phyloP scores from a whole-genome alignment of 768 basidiomycete species.

The Mrakia blollopis region DNA sequence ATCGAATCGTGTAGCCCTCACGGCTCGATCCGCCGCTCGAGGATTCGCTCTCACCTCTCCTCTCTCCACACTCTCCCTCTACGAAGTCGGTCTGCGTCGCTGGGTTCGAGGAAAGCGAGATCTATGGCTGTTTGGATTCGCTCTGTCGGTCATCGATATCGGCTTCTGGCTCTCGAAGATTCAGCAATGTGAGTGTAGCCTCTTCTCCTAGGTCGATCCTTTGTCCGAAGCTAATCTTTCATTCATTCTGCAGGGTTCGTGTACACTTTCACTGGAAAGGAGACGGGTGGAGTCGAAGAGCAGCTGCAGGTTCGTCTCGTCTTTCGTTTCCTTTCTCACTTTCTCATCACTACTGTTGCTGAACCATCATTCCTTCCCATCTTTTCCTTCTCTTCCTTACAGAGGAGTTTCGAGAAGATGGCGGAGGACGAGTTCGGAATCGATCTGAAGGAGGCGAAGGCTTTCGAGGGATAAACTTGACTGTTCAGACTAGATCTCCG shows the following conservation, averaged over 20 bases:
- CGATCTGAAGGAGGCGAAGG: conserved; percentile 27
- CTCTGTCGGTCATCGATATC: conserved; percentile 66
- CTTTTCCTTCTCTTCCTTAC: too few relatives aligned
- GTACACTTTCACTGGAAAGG: conserved; percentile 42
- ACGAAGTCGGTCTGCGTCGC: conserved; percentile 38
- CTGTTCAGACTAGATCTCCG: background rate
- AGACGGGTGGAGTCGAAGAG: conserved; percentile 64
- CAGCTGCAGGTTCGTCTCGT: conserved; percentile 51
- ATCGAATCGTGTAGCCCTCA: conserved; percentile 80
- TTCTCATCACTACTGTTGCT: too few relatives aligned
- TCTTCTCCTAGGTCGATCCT: background rate
- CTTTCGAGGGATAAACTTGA: conserved; percentile 28
- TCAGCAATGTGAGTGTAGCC: conserved; percentile 45
- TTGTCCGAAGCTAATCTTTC: background rate
- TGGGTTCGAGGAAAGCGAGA: conserved; percentile 45
- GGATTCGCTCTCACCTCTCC: conserved; percentile 55
- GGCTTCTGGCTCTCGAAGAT: conserved; percentile 63
- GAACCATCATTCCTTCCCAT: too few relatives aligned
- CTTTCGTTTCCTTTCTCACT: too few relatives aligned
- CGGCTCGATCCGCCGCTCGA: conserved; percentile 50
- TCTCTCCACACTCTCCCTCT: conserved; percentile 46
- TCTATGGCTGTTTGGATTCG: conserved; percentile 58
- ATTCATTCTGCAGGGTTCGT: conserved; percentile 40
- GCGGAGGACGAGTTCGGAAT: conserved; percentile 62
- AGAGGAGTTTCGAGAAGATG: conserved; percentile 61